Evolutionary conservation across 2,329 filamentous ascomycete species (phyloP), one percentile per base, ranked within the genome.

Genomic region (Penicillium italicum): DNA sequence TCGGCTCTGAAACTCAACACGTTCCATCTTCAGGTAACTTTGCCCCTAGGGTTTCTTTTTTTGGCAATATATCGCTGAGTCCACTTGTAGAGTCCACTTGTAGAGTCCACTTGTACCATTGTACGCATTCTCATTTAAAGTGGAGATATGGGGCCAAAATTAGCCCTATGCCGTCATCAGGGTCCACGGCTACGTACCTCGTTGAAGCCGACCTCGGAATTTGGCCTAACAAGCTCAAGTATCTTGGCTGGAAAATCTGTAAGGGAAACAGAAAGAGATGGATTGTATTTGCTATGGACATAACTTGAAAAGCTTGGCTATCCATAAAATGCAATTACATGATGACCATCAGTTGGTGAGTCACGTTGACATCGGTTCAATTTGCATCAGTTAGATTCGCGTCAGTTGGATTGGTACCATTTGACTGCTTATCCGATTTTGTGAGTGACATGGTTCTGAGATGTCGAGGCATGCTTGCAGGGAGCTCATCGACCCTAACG

Each of bases 101-200:
- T 30, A 14, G 41, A 26, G 16, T 5, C 7, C 28, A 44, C 42
- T 45, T 30, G 11, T 1, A 41, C 2, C 24, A 11, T 37, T 28
- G 11, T 43, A 30, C 10, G 16, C 5, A 12, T 43, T 28, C 11
- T 22, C 26, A 22, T 14, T 14, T 42, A 14, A 14, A 50, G 47
- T 50, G 47, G 47, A 31, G 36, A 24, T 41, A 41, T 24, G 26
- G 47, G 36, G 47, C 47, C 38, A 6, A 20, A 31, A 20, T 40
- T 30, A 49, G 26, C 34, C 46, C 46, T 48, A 31, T 41, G 24
- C 46, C 46, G 46, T 49, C 46, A 50, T 42, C 10, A 31, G 46
- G 47, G 36, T 42, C 47, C 20, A 50, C 36, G 36, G 14, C 43
- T 22, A 31, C 33, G 33, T 4, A 36, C 11, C 26, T 33, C 8